Evolutionary conservation across 116 monocot genomes (phyloP).

Genomic region (Dioscorea cayenensis): DNA sequence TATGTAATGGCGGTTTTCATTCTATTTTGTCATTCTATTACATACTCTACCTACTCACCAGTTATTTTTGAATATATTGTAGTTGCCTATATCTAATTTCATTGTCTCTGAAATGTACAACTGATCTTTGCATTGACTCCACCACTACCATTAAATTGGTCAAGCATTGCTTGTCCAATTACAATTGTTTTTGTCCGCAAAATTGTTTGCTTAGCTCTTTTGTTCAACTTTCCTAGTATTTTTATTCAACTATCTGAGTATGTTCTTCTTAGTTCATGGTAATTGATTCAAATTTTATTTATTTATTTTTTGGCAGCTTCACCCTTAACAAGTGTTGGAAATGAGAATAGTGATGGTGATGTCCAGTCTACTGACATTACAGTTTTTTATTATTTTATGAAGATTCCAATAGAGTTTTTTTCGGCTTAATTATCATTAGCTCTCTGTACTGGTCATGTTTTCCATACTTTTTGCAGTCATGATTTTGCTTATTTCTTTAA

Average conservation of each 20-base stretch:
- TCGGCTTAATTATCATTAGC: background rate
- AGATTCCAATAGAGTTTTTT: conserved; percentile 63
- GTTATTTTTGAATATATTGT: no score
- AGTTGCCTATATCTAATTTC: no score
- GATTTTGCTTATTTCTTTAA: no score
- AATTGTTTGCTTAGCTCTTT: no score
- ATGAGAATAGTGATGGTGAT: conserved; percentile 20
- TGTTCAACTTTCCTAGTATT: no score
- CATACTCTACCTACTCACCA: no score
- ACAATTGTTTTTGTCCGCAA: no score
- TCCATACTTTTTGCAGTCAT: background rate
- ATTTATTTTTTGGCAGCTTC: conserved; percentile 43
- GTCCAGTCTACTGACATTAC: conserved; percentile 39
- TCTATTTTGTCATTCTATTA: background rate
- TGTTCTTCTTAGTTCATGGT: background rate
- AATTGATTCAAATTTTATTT: no score
- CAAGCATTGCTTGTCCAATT: no score
- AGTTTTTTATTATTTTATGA: conserved; percentile 63
- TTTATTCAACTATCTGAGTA: background rate
- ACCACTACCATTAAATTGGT: no score
- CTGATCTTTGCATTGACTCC: no score
- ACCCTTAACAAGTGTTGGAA: conserved; percentile 33
- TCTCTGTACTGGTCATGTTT: background rate
- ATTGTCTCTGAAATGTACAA: no score
- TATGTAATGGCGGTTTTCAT: background rate